A percentile compares a stretch with the other conserved stretches of the same genome.
These are phyloP conservation scores for Oleoguttula mirabilis DNA, from an alignment of 495 filamentous ascomycete species.

Conservation along the genomic window DNA sequence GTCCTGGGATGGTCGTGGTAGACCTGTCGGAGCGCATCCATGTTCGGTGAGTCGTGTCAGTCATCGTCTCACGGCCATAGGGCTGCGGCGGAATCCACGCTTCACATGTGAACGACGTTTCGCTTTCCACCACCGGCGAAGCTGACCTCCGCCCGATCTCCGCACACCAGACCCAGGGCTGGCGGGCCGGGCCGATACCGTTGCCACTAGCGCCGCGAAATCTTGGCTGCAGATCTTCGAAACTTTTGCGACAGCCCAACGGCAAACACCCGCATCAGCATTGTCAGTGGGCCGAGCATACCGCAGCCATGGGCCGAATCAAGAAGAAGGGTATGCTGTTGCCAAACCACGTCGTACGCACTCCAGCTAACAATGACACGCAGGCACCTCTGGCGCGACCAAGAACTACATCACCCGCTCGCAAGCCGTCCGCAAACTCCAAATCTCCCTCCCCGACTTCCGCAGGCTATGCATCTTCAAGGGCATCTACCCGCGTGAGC, in stretches of 20 bases:
- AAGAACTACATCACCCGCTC: conserved; percentile 98
- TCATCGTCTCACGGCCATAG: neutral
- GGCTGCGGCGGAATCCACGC: too few species aligned
- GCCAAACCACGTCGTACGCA: conserved; percentile 21
- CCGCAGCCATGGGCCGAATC: conserved; percentile 56
- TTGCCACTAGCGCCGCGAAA: neutral
- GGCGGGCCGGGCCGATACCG: neutral
- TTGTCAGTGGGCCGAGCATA: neutral
- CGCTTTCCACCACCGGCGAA: too few species aligned
- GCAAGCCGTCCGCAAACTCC: conserved; percentile 91
- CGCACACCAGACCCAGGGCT: neutral
- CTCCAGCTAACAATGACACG: neutral
- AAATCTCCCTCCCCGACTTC: conserved; percentile 94
- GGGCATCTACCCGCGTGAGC: conserved; percentile 95
- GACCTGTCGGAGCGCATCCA: conserved; percentile 13
- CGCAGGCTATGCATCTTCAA: conserved; percentile 98
- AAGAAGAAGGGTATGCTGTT: conserved; percentile 83
- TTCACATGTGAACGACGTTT: too few species aligned
- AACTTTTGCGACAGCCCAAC: conserved; percentile 1
- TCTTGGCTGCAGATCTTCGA: conserved; percentile 1
- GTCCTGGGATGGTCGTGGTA: conserved; percentile 54
- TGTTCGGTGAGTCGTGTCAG: neutral
- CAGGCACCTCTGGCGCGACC: conserved; percentile 78
- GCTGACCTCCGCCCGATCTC: neutral
- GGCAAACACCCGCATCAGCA: neutral